phyloP scores from a whole-genome alignment of 192 early-diverging fungal genomes.

The Backusella sp. region DNA sequence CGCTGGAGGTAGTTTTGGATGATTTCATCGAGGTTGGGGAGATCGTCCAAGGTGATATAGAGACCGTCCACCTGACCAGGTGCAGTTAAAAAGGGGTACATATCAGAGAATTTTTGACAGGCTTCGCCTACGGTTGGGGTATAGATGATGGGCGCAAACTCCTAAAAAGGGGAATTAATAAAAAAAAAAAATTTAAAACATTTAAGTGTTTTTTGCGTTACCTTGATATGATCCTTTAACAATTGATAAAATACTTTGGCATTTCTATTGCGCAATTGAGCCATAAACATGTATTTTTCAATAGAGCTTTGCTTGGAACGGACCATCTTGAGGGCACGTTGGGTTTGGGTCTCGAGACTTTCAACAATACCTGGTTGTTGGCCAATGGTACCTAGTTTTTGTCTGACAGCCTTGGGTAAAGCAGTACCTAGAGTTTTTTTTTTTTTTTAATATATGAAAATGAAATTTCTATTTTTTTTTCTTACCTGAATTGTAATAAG shows the following conservation, averaged over 20 bases:
- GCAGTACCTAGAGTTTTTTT: conserved; percentile 55
- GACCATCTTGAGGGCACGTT: conserved; percentile 71
- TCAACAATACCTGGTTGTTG: conserved; percentile 76
- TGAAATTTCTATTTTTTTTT: not conserved
- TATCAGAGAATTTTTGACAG: conserved; percentile 85
- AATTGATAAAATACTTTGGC: conserved; percentile 82
- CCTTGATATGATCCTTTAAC: conserved; percentile 73
- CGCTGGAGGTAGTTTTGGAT: conserved; percentile 76
- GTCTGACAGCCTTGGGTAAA: conserved; percentile 46
- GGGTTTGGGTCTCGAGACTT: conserved; percentile 69
- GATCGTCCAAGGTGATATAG: conserved; percentile 77
- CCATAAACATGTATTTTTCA: conserved; percentile 86
- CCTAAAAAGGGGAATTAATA: conserved; percentile 39
- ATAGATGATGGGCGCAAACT: conserved; percentile 79
- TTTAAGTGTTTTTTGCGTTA: conserved; percentile 30
- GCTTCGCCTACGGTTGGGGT: conserved; percentile 84
- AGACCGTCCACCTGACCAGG: conserved; percentile 76
- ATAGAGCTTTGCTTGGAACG: conserved; percentile 64
- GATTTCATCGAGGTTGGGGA: conserved; percentile 72
- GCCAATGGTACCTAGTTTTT: conserved; percentile 63
- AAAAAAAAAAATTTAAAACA: not conserved
- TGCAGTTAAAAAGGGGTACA: conserved; percentile 81
- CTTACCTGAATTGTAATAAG: conserved; percentile 18
- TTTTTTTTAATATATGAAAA: not conserved
- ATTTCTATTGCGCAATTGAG: conserved; percentile 79